Conservation (phyloP, 768 basidiomycete species). For the Glaciozyma antarctica region DNA sequence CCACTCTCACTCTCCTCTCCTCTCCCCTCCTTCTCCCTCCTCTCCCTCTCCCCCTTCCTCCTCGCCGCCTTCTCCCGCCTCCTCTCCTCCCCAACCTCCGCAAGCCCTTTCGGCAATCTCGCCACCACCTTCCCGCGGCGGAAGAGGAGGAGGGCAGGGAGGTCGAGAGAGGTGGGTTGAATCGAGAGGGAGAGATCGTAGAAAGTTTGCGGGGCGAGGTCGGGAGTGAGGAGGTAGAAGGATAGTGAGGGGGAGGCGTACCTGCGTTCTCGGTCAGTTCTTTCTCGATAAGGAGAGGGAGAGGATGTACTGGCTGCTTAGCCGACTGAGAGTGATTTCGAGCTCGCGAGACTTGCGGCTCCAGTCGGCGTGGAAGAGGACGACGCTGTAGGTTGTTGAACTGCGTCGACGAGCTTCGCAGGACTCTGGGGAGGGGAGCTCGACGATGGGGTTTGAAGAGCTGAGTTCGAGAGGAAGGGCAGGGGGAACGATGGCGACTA, state of each 20-base stretch:
- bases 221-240: slow-evolving; percentile 17
- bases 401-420: background rate
- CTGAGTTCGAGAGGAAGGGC: background rate
- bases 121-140: slow-evolving; percentile 2
- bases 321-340: slow-evolving; percentile 11
- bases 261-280: background rate
- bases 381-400: background rate
- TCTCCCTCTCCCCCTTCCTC: background rate
- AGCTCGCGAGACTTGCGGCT: slow-evolving; percentile 6
- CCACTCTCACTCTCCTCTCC: slow-evolving; percentile 7
- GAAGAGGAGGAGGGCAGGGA: slow-evolving; percentile 23
- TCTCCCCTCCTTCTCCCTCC: background rate
- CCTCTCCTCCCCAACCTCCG: background rate
- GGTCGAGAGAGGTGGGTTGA: slow-evolving; percentile 13
- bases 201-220: slow-evolving; percentile 10
- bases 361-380: slow-evolving; percentile 25
- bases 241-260: slow-evolving; percentile 5
- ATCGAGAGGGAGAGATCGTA: slow-evolving; percentile 26
- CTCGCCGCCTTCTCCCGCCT: background rate
- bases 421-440: slow-evolving; percentile 2
- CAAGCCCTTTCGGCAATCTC: slow-evolving; percentile 5
- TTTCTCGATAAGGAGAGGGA: background rate
- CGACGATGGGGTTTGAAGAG: slow-evolving; percentile 7
- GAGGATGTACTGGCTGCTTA: background rate
- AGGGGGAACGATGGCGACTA: slow-evolving; percentile 17